phyloP scores from a whole-genome alignment of 2,329 filamentous ascomycete genomes.

The Colletotrichum sojae region DNA sequence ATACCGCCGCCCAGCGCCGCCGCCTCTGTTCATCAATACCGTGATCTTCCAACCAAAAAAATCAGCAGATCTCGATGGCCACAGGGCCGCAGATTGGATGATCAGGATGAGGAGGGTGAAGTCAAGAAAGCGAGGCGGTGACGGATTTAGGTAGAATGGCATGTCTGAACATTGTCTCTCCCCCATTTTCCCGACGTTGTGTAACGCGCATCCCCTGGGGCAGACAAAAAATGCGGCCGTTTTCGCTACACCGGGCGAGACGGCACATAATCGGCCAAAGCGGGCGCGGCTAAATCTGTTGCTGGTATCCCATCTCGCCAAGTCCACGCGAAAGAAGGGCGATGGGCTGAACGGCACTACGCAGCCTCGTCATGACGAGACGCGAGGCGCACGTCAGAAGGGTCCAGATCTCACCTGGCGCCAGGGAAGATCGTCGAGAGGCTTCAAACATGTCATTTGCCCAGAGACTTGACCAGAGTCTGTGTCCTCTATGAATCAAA shows the following conservation, averaged over 20 bases:
- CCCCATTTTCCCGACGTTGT: neutral
- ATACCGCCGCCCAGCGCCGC: too few species aligned
- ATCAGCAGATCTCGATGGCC: neutral
- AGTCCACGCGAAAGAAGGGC: neutral
- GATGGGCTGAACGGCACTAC: neutral
- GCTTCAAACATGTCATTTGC: neutral
- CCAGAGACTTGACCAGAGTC: too few species aligned
- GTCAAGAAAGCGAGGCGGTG: too few species aligned
- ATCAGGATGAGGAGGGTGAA: too few species aligned
- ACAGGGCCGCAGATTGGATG: too few species aligned
- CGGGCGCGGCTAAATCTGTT: too few species aligned
- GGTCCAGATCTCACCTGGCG: constrained; percentile 14
- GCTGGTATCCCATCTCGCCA: too few species aligned
- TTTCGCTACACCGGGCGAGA: neutral
- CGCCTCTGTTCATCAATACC: too few species aligned
- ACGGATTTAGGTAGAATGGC: too few species aligned
- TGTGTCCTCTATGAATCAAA: neutral
- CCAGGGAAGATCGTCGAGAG: neutral
- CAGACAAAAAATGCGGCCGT: neutral
- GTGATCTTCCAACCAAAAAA: neutral
- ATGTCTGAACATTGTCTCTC: too few species aligned
- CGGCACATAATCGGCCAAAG: too few species aligned
- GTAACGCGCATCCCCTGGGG: neutral
- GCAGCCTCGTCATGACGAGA: neutral
- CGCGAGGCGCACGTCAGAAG: neutral